Evolutionary conservation across 306 rosid genomes (phyloP).

Genomic region (Quercus wislizeni): DNA sequence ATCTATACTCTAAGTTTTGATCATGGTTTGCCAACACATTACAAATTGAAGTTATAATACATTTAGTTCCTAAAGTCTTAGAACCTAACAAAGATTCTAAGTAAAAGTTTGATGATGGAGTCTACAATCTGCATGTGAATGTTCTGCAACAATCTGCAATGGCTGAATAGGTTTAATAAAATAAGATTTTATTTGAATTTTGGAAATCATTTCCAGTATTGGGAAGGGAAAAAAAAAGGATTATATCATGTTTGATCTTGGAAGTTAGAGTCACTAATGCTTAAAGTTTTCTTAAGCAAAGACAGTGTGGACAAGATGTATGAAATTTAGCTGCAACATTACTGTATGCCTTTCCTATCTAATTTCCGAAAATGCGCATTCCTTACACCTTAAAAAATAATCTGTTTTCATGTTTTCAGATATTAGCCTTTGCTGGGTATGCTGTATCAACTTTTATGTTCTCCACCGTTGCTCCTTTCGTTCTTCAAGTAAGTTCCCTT

Average conservation of each 20-base stretch:
- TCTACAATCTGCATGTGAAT: background rate
- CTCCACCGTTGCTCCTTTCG: slow-evolving; percentile 29
- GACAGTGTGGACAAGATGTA: background rate
- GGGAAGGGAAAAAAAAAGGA: background rate
- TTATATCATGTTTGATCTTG: background rate
- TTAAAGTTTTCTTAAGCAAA: background rate
- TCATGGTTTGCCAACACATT: too few species aligned
- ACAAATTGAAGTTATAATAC: too few species aligned
- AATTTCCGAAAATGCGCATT: background rate
- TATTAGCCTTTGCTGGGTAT: slow-evolving; percentile 29
- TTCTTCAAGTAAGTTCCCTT: slow-evolving; percentile 29
- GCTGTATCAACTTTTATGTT: slow-evolving; percentile 32
- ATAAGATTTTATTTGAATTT: background rate
- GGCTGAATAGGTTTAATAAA: background rate
- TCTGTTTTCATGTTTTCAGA: slow-evolving; percentile 1
- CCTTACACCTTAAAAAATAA: background rate
- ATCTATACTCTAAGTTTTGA: too few species aligned
- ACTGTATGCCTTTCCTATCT: background rate
- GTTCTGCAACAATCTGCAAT: background rate
- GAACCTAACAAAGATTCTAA: background rate
- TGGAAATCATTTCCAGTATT: background rate
- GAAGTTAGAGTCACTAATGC: background rate
- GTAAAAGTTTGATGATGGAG: background rate
- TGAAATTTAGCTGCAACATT: background rate
- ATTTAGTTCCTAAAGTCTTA: too few species aligned